Base-by-base conservation (phyloP, 352 stramenopile genomes). In the Thraustochytrium sp. region DNA sequence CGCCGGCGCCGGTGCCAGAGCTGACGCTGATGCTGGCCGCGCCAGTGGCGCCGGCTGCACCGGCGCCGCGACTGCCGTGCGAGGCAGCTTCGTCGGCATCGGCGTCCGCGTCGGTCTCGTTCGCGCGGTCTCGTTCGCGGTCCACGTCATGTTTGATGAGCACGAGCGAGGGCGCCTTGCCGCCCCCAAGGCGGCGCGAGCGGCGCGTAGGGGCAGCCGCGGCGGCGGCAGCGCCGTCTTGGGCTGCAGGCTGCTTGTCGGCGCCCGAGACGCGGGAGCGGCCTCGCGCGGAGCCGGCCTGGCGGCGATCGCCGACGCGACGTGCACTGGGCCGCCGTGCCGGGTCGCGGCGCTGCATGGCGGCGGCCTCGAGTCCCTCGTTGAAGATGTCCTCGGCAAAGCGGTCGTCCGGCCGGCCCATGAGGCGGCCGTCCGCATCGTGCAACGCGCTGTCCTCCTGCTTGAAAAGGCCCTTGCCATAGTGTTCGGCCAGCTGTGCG, bases 331-430 rank as follows among this genome's bases (percentile, higher is more conserved):
- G 59, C 23, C 31, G 34, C 18, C 59, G 34, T 31, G 59, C 59
- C 26, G 59, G 59, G 36, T 72, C 46, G 34, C 23, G 46, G 9
- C 68, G 46, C 48, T 53, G 68, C 53, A 55, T 53, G 31, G 31
- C 31, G n/a, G 68, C 68, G 42, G 68, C 68, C 49, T 80, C 68
- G n/a, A 80, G 40, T 9, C 44, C 68, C 44, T 63, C 31, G 5
- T 80, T 80, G 68, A 80, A 80, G 48, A 80, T 64, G 53, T 68
- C 68, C 38, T 80, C 46, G 21, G 68, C 68, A 3, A 63, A 18
- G 13, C 31, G n/a, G 68, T 80, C 68, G 49, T 80, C 68, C 31
- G 42, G 21, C 0, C 31, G 3, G 16, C 31, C 31, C 68, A 80
- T 63, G 8, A 29, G 21, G 23, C 53, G 42, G 9, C 68, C 68